Conservation (phyloP, 169 alveolate species). For the Sarcocystis neurona region DNA sequence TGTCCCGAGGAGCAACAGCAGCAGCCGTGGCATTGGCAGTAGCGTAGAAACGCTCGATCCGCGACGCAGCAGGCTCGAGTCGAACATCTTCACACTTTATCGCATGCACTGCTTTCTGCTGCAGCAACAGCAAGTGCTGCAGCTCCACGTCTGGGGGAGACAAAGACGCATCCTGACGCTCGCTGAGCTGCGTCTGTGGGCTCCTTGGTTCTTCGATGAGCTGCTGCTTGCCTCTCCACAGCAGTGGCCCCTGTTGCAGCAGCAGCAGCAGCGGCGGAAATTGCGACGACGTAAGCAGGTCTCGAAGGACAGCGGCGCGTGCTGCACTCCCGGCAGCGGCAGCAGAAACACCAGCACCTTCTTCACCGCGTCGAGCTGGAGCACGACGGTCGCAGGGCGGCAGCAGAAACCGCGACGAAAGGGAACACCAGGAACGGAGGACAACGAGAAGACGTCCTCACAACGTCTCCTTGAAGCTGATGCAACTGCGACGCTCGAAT, state of each 20-base stretch:
- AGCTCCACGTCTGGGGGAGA: conserved; percentile 7
- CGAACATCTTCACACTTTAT: conserved; percentile 12
- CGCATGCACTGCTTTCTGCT: conserved; percentile 27
- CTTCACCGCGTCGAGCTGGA: no score
- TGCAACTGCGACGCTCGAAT: no score
- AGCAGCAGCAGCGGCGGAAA: neutral
- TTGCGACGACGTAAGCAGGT: neutral
- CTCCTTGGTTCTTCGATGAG: neutral
- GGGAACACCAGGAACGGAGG: no score
- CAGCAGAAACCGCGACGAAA: no score
- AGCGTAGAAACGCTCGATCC: conserved; percentile 9
- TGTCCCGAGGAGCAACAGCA: no score
- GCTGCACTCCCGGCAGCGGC: no score
- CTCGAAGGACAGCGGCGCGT: no score
- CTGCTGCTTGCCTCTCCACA: neutral
- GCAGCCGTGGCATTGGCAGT: neutral
- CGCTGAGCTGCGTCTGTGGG: neutral
- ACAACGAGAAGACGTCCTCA: no score
- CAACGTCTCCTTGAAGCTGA: no score
- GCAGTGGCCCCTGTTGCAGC: neutral
- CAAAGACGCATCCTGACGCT: neutral
- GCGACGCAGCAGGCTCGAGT: conserved; percentile 4
- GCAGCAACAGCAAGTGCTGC: neutral
- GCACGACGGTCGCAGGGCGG: no score
- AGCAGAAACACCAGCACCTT: no score